Conservation (phyloP, 228 moss, liverwort and hornwort species). For the Sphagnum magellanicum region DNA sequence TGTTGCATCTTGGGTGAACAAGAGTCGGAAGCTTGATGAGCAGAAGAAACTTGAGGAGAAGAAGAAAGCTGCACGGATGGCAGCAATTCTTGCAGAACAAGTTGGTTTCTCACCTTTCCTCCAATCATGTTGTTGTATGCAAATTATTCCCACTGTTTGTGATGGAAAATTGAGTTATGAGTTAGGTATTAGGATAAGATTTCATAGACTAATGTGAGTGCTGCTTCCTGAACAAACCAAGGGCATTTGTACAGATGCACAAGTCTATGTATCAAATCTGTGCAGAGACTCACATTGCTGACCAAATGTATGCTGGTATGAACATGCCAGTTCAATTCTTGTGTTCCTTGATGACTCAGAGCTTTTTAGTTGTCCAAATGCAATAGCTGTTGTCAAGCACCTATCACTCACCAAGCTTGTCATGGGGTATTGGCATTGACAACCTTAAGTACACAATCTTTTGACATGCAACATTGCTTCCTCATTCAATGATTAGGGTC, state of each 20-base stretch:
- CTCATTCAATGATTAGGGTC: too few relatives aligned
- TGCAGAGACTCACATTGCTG: background rate
- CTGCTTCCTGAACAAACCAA: background rate
- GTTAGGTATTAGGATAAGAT: background rate
- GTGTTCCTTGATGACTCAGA: too few relatives aligned
- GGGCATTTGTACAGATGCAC: too few relatives aligned
- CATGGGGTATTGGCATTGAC: too few relatives aligned
- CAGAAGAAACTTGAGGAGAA: slow-evolving; percentile 70
- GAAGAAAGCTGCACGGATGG: slow-evolving; percentile 91
- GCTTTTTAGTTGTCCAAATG: too few relatives aligned
- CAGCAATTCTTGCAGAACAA: slow-evolving; percentile 86
- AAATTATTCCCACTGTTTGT: background rate
- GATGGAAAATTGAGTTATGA: background rate
- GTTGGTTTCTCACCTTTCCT: slow-evolving; percentile 18
- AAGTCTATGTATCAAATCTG: background rate
- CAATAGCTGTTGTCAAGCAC: too few relatives aligned
- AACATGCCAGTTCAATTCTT: background rate
- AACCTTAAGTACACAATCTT: too few relatives aligned
- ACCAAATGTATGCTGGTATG: background rate
- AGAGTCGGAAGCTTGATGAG: slow-evolving; percentile 83
- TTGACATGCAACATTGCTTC: too few relatives aligned
- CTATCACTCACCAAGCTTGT: too few relatives aligned
- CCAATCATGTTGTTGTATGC: background rate
- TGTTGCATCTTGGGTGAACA: slow-evolving; percentile 79
- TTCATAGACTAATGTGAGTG: background rate